Evolutionary conservation across 768 basidiomycete species (phyloP), one percentile per base, ranked within the genome.

Genomic region (Cystofilobasidium capitatum): DNA sequence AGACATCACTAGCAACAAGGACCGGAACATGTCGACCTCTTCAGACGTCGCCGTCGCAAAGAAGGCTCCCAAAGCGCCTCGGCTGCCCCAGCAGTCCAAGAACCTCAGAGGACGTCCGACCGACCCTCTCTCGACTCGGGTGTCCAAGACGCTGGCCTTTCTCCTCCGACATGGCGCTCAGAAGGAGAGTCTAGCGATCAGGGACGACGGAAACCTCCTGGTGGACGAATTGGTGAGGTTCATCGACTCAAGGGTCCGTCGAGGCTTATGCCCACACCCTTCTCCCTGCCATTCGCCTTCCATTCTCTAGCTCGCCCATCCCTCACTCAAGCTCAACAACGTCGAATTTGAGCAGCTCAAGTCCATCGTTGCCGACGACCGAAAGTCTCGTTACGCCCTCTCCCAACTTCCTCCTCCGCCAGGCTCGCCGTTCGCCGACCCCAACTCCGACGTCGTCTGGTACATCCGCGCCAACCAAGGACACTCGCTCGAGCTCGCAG

Each of bases 111-210:
- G 59, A 3, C 26, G 36, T 22, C 59, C 59, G 13, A 40, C 36
- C 16, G 59, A 61, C 26, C 59, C 59, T 20, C 40, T 61, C 24
- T 40, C 7, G 17, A 44, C 40, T 16, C 36, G 84, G 14, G 72
- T 88, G 17, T 91, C 89, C 17, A 97, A 96, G 77, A 88, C 89
- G 0, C 78, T 98, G 12, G 87, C 91, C 0, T 97, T 88, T 83
- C 79, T 98, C 31, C 83, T 98, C n/a, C 83, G 93, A 4, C 94
- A 98, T 75, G 90, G 88, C 0, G 91, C 92, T 24, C 80, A 83
- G 70, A 83, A 83, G 42, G 86, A 93, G 69, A 84, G 86, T 0
- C 74, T 97, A 6, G 73, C 79, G 5, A 87, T 97, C 79, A 83
- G 93, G 10, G 73, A 81, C 36, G 94, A 97, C 73, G 94, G 94